These are phyloP conservation scores for Hymenoscyphus scutula DNA, from an alignment of 2,329 filamentous ascomycete species.

Conservation along the genomic window DNA sequence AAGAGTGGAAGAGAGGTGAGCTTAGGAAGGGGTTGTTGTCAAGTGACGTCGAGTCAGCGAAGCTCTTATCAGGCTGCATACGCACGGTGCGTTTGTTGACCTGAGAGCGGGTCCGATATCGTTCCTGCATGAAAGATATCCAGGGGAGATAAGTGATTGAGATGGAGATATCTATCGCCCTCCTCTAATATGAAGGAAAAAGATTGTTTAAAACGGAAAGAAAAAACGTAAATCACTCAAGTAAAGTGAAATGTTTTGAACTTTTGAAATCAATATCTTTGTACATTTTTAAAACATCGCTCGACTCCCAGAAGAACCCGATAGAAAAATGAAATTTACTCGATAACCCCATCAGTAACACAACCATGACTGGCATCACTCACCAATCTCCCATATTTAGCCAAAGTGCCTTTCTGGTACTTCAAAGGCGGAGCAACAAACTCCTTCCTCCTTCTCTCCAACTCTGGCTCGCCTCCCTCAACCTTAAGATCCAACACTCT, in stretches of 20 bases:
- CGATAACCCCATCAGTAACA: conserved; percentile 49
- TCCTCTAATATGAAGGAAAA: too few species aligned
- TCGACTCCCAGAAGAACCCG: not conserved
- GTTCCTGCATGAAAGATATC: not conserved
- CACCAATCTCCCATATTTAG: conserved; percentile 55
- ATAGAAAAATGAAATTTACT: not conserved
- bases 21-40: too few species aligned
- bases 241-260: not conserved
- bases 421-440: conserved; percentile 54
- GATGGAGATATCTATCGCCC: too few species aligned
- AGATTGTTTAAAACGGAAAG: not conserved
- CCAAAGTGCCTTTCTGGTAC: conserved; percentile 57
- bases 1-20: too few species aligned
- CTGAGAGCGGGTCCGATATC: not conserved
- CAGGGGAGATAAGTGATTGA: too few species aligned
- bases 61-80: not conserved
- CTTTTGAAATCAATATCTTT: not conserved
- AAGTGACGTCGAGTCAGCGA: not conserved
- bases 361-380: conserved; percentile 57
- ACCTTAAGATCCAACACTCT: conserved; percentile 52
- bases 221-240: not conserved
- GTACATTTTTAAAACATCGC: not conserved
- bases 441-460: conserved; percentile 48
- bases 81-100: not conserved
- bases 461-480: conserved; percentile 44